Conservation (phyloP, 176 grass and related monocot species). For the Themeda triandra region DNA sequence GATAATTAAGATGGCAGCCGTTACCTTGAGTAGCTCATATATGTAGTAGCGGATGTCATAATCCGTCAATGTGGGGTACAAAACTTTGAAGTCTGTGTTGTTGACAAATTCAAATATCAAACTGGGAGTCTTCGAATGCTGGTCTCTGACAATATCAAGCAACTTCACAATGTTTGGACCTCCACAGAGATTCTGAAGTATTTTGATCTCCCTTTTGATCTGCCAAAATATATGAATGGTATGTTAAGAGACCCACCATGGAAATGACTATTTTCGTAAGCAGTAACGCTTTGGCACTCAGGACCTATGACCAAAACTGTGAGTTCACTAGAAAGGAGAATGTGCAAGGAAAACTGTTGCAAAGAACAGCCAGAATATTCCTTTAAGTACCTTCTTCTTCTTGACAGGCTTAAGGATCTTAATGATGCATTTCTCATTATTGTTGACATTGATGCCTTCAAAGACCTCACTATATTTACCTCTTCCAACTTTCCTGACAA, state of each 20-base stretch:
- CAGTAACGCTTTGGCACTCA: not conserved
- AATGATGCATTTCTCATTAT: constrained; percentile 88
- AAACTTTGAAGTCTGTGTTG: constrained; percentile 96
- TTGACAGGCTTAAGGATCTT: constrained; percentile 99
- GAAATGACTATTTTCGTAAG: not conserved
- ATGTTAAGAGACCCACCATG: constrained; percentile 3
- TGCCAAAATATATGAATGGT: constrained; percentile 40
- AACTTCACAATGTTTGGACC: constrained; percentile 93
- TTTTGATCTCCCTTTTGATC: constrained; percentile 99
- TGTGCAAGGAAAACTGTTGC: not conserved
- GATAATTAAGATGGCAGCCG: not conserved
- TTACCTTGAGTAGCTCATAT: constrained; percentile 97
- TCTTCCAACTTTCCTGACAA: constrained; percentile 94
- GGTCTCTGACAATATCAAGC: constrained; percentile 92
- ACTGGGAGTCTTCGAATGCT: constrained; percentile 94
- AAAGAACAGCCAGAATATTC: not conserved
- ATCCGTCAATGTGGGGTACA: constrained; percentile 91
- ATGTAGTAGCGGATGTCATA: constrained; percentile 99
- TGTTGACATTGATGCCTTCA: constrained; percentile 91
- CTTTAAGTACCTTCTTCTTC: constrained; percentile 92
- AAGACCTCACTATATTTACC: constrained; percentile 99
- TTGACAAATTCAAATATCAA: constrained; percentile 97
- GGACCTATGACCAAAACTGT: not conserved
- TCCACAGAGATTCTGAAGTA: constrained; percentile 97
- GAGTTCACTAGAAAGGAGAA: not conserved